These are phyloP conservation scores for Dactylellina haptotyla DNA, from an alignment of 2,329 filamentous ascomycete species.

Conservation along the genomic window DNA sequence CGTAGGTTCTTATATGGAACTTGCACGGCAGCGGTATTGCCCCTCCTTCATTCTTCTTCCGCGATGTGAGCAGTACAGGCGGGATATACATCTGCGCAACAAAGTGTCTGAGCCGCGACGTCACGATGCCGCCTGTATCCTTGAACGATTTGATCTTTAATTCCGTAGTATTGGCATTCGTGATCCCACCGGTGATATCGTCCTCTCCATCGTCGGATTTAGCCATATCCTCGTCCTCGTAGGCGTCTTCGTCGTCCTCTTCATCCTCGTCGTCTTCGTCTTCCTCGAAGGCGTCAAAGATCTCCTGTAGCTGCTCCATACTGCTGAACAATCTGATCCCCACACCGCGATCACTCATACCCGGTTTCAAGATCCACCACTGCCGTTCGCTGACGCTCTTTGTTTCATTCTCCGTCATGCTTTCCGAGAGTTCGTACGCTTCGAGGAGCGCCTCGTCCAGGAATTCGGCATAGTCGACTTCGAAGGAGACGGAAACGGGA, in stretches of 20 bases:
- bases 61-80: slow-evolving; percentile 75
- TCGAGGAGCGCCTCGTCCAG: slow-evolving; percentile 92
- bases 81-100: slow-evolving; percentile 95
- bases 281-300: slow-evolving; percentile 92
- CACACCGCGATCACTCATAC: slow-evolving; percentile 96
- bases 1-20: slow-evolving; percentile 94
- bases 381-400: slow-evolving; percentile 66
- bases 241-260: slow-evolving; percentile 66
- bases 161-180: too few relatives aligned
- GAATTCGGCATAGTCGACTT: slow-evolving; percentile 96
- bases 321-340: slow-evolving; percentile 89
- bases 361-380: slow-evolving; percentile 98
- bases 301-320: slow-evolving; percentile 81
- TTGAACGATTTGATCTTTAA: slow-evolving; percentile 57
- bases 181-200: background rate
- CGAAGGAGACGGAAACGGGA: slow-evolving; percentile 83
- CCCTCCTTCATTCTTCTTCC: slow-evolving; percentile 58
- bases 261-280: slow-evolving; percentile 73
- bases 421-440: slow-evolving; percentile 84
- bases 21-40: slow-evolving; percentile 71
- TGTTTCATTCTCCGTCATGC: slow-evolving; percentile 74
- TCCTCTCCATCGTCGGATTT: slow-evolving; percentile 35
- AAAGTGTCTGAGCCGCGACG: slow-evolving; percentile 93
- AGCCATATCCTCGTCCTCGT: slow-evolving; percentile 61
- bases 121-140: slow-evolving; percentile 71